Percentiles rank a stretch among this genome's conserved stretches.
Evolutionary conservation across 768 basidiomycete genomes (phyloP).

Genomic region (Pulveroboletus sp.): DNA sequence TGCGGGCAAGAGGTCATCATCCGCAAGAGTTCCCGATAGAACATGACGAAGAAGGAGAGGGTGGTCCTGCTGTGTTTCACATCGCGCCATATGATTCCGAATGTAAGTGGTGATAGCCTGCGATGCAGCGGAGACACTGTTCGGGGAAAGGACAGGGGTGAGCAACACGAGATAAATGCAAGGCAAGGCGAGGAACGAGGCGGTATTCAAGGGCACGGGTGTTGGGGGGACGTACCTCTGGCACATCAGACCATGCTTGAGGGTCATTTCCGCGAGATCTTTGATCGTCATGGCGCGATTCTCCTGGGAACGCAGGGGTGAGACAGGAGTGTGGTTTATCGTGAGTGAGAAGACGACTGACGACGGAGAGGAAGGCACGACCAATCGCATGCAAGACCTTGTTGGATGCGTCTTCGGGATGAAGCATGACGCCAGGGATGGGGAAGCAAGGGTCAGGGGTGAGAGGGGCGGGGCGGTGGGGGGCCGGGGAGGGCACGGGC

Average conservation of each 20-base stretch:
- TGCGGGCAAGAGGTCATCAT: slow-evolving; percentile 72
- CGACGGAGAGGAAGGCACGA: slow-evolving; percentile 69
- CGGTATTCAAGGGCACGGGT: slow-evolving; percentile 9
- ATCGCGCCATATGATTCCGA: slow-evolving; percentile 66
- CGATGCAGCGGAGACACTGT: slow-evolving; percentile 70
- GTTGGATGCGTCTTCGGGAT: slow-evolving; percentile 67
- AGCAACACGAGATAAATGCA: slow-evolving; percentile 13
- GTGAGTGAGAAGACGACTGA: slow-evolving; percentile 36
- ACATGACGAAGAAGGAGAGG: slow-evolving; percentile 70
- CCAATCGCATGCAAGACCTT: slow-evolving; percentile 74
- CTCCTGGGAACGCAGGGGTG: slow-evolving; percentile 39
- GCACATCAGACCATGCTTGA: slow-evolving; percentile 61
- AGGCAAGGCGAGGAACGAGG: slow-evolving; percentile 5
- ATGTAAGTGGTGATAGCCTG: slow-evolving; percentile 85
- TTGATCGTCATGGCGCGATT: slow-evolving; percentile 86
- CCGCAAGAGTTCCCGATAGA: slow-evolving; percentile 65
- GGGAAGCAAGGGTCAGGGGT: slow-evolving; percentile 34
- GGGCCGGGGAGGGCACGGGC: slow-evolving; percentile 25
- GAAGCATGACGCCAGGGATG: slow-evolving; percentile 59
- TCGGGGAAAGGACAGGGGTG: slow-evolving; percentile 1
- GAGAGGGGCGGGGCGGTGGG: slow-evolving; percentile 18
- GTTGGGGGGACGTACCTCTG: slow-evolving; percentile 56
- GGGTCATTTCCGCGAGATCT: slow-evolving; percentile 71
- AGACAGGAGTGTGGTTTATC: slow-evolving; percentile 15
- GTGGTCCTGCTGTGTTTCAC: slow-evolving; percentile 65